Conservation (phyloP, 2,329 filamentous ascomycete genomes). For the Amauroascus niger region DNA sequence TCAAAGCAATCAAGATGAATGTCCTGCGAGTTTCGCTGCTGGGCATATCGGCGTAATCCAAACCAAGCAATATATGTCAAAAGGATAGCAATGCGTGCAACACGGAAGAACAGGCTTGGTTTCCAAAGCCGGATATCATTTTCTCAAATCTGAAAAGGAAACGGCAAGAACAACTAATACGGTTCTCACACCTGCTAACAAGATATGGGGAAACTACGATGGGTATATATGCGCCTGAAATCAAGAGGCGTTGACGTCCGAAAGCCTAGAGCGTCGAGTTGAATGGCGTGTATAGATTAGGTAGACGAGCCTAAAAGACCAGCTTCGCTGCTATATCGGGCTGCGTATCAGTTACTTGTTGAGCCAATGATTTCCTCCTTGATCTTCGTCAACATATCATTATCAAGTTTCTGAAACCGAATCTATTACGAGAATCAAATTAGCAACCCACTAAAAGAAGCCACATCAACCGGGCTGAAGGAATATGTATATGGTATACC, state of each 20-base stretch:
- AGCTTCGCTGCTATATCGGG: background rate
- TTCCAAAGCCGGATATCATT: background rate
- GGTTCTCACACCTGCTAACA: background rate
- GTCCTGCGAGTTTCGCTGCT: constrained; percentile 16
- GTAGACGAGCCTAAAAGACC: background rate
- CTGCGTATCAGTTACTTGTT: constrained; percentile 6
- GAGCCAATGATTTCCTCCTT: constrained; percentile 30
- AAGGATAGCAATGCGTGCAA: background rate
- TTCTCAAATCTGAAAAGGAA: background rate
- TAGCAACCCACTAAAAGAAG: background rate
- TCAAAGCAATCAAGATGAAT: constrained; percentile 35
- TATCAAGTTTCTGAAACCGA: constrained; percentile 33
- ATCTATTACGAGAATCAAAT: constrained; percentile 24
- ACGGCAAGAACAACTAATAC: constrained; percentile 3
- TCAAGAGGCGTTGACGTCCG: background rate
- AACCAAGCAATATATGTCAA: background rate
- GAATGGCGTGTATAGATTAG: background rate
- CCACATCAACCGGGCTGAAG: too few species aligned
- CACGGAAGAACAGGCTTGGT: background rate
- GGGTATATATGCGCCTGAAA: constrained; percentile 6
- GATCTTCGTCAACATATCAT: constrained; percentile 25
- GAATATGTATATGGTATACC: constrained; percentile 43
- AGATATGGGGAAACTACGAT: constrained; percentile 8
- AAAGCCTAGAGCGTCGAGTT: background rate
- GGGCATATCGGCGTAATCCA: constrained; percentile 5